Evolutionary conservation across 805 yeast species (phyloP), one percentile per base, ranked within the genome.

Genomic region (Candida berthetii): DNA sequence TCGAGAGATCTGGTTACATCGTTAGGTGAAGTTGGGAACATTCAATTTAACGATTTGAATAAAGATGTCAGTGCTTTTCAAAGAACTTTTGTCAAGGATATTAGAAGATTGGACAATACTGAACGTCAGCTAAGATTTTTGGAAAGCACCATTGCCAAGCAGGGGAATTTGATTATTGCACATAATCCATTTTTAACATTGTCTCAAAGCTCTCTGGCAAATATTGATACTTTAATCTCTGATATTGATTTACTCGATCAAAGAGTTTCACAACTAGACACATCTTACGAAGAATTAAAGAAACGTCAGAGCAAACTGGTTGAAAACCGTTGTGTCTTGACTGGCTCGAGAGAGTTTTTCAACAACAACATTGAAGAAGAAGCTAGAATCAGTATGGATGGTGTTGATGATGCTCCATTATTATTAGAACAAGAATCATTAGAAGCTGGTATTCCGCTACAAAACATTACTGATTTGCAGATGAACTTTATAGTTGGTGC

Each of bases 21-120:
- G 22, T 68, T 93, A 31, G 99, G 99, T 4, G 88, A 86, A 49
- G 69, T 87, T 58, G 95, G 96, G 20, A 68, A 79, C 45, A 76
- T 93, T 22, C 96, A 95, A 57, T 88, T 93, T 61, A 71, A 96
- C 39, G 99, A 93, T 62, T 71, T 87, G 67, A 93, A 93, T 64
- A 66, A 80, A 41, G 78, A 80, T 47, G 85, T 87, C 36, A 82
- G 80, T 52, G 76, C 86, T 27, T 93, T 93, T 66, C 98, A 91
- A 66, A 76, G 99, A 47, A 72, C 91, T 3, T 93, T 85, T 62
- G 96, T 93, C 43, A 79, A 81, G 55, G 98, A 93, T 55, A 79
- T 88, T 46, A 78, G 96, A 54, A 73, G 75, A 43, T 69, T 86
- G 41, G 97, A 91, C 61, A 85, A 88, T 58, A 77, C 83, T n/a